Evolutionary conservation across 1,284 basidiomycete species (phyloP), one percentile per base, ranked within the genome.

Genomic region (Rhodotorula sp.): DNA sequence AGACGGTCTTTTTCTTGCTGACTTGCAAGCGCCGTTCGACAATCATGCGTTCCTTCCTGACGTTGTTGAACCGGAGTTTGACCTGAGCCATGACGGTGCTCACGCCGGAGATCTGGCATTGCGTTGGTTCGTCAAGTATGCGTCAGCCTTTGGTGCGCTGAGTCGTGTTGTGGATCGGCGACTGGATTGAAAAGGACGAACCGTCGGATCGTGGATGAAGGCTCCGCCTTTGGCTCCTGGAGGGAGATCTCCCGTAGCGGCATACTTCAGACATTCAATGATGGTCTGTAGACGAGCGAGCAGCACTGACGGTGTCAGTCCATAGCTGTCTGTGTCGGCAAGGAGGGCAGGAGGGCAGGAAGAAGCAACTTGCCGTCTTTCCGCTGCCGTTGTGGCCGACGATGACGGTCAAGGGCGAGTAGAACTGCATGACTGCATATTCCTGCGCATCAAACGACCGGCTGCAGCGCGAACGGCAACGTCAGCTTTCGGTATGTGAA

Each of bases 71-170:
- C 34, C 95, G 87, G 48, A 99, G 84, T 80, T 95, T 92, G 72
- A 99, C 95, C 82, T 98, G 95, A 2, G 97, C 97, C 83, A 97
- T 98, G 77, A 99, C 95, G 79, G 97, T 94, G 80, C 95, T 97
- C 83, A 97, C 92, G 78, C 94, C 93, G 14, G 95, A 95, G 88
- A 99, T 95, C 86, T 86, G 77, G 16, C 19, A 6, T 14, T 14
- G 16, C 10, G 31, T 16, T 56, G 16, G 10, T 18, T 19, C n/a
- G 54, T 45, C 15, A 21, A 52, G 18, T 8, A 6, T 4, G n/a
- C n/a, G 18, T 7, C 7, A 14, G 50, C 21, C 34, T 0, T 49
- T 15, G 3, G n/a, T 14, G 55, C 5, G 55, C 5, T 23, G 31
- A 16, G 1, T 15, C 15, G 43, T 16, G 49, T 3, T 5, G 19